Conservation (phyloP, 352 stramenopile species). For the Globisporangium solare region DNA sequence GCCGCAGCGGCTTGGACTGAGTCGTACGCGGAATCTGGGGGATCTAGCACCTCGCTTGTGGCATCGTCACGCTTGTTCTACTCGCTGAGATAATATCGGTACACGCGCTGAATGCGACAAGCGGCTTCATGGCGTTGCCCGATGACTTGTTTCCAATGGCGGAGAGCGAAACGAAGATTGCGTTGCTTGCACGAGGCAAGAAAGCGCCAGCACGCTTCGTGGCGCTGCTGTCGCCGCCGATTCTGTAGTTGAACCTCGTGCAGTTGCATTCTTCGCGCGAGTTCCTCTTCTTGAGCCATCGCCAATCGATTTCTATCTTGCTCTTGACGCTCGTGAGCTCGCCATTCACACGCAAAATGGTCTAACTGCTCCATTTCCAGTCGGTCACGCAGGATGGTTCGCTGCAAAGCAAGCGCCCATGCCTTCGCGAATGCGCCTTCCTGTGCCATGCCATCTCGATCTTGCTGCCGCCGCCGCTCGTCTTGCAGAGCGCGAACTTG, state of each 20-base stretch:
- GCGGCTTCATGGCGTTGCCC: not conserved
- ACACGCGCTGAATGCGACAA: constrained; percentile 6
- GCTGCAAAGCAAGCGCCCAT: not conserved
- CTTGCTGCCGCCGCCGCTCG: constrained; percentile 11
- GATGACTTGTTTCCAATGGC: not conserved
- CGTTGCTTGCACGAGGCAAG: not conserved
- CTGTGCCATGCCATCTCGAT: constrained; percentile 24
- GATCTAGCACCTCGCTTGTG: too few relatives aligned
- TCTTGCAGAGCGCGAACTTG: constrained; percentile 20
- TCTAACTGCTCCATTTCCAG: constrained; percentile 21
- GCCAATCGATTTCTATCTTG: constrained; percentile 12
- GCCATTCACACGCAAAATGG: not conserved
- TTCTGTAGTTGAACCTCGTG: constrained; percentile 1
- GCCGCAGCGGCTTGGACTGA: constrained; percentile 16
- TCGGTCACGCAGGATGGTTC: constrained; percentile 8
- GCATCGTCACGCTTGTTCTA: constrained; percentile 1
- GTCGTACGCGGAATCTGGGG: not conserved
- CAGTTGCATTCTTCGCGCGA: constrained; percentile 4
- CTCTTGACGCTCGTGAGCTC: constrained; percentile 9
- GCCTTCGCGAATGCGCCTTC: constrained; percentile 23
- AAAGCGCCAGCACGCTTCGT: not conserved
- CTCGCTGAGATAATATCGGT: not conserved
- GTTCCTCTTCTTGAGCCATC: constrained; percentile 13
- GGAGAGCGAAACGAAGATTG: not conserved
- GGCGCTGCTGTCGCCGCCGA: not conserved